These are phyloP conservation scores for Aspergillus saccharolyticus DNA, from an alignment of 495 filamentous ascomycete genomes.

Conservation along the genomic window DNA sequence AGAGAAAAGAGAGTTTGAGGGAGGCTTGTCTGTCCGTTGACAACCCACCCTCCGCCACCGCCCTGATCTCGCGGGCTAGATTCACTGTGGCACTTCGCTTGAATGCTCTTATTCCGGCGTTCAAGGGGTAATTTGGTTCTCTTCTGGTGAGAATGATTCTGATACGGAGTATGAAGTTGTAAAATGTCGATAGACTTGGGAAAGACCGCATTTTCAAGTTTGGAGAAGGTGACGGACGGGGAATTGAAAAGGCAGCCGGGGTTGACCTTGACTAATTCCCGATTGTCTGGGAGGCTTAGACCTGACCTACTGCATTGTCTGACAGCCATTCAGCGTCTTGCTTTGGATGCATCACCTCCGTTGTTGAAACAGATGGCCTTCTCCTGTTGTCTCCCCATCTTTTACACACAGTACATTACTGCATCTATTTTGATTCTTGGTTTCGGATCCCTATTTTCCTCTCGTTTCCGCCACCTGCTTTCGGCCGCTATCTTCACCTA, in stretches of 20 bases:
- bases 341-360: too few species aligned
- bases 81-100: neutral
- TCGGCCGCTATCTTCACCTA: too few species aligned
- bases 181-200: neutral
- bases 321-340: too few species aligned
- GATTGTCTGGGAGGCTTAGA: slow-evolving; percentile 8
- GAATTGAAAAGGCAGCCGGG: too few species aligned
- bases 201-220: neutral
- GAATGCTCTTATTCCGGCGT: neutral
- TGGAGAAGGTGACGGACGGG: too few species aligned
- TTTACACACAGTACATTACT: too few species aligned
- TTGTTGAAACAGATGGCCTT: too few species aligned
- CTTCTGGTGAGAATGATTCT: neutral
- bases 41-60: neutral
- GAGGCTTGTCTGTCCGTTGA: neutral
- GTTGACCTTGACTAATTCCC: neutral
- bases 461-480: too few species aligned
- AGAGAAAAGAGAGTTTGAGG: neutral
- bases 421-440: too few species aligned
- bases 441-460: too few species aligned
- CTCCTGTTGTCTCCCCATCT: too few species aligned
- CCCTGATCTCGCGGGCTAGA: neutral
- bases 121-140: neutral
- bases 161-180: neutral
- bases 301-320: neutral